Evolutionary conservation across 2,329 filamentous ascomycete genomes (phyloP).

Genomic region (Fusarium sp.): DNA sequence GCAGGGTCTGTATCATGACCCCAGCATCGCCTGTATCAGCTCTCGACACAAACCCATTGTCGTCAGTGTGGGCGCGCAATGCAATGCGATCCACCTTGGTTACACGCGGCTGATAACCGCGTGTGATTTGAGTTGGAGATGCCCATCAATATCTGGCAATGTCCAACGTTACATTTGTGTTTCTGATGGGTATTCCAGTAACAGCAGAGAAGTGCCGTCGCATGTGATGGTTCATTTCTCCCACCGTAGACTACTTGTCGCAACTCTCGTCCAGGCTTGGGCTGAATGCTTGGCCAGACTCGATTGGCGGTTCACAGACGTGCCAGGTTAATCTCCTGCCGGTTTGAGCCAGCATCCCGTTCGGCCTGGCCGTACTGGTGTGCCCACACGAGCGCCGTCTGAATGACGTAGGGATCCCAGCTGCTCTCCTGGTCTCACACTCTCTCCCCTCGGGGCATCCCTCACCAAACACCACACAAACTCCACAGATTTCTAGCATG

Average conservation of each 20-base stretch:
- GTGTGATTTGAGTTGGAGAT: too few relatives aligned
- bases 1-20: background rate
- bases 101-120: too few relatives aligned
- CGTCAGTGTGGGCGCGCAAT: too few relatives aligned
- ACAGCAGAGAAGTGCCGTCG: too few relatives aligned
- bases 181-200: too few relatives aligned
- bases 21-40: background rate
- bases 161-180: too few relatives aligned
- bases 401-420: background rate
- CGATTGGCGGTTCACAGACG: background rate
- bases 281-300: constrained; percentile 7
- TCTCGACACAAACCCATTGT: background rate
- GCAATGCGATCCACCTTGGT: too few relatives aligned
- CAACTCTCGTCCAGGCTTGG: background rate
- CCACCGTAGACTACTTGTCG: background rate
- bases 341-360: constrained; percentile 36
- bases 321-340: constrained; percentile 38
- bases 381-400: constrained; percentile 24
- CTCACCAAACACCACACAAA: background rate
- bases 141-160: too few relatives aligned
- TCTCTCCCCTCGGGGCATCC: constrained; percentile 7
- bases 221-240: too few relatives aligned
- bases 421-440: constrained; percentile 27
- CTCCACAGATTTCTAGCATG: constrained; percentile 14
- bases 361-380: constrained; percentile 41